Percentiles rank a stretch among this genome's conserved stretches.
These are phyloP conservation scores for Torulaspora pretoriensis DNA, from an alignment of 1,139 yeast species.

Conservation along the genomic window DNA sequence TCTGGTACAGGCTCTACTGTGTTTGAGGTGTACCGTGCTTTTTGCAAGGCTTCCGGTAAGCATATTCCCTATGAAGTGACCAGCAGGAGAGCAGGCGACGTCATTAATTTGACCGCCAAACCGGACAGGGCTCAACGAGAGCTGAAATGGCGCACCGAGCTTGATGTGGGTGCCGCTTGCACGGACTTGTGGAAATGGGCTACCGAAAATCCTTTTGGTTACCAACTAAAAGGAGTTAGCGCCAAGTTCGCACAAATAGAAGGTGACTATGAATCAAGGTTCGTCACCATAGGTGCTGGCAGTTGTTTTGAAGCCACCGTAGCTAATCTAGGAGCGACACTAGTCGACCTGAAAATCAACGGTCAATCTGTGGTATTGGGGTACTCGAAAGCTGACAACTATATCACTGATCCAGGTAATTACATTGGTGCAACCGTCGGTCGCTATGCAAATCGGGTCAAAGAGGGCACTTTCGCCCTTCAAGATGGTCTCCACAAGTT, in stretches of 20 bases:
- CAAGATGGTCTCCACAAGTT: slow-evolving; percentile 42
- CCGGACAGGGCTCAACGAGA: slow-evolving; percentile 64
- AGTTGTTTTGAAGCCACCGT: slow-evolving; percentile 43
- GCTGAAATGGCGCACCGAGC: slow-evolving; percentile 59
- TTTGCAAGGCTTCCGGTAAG: slow-evolving; percentile 62
- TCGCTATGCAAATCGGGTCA: slow-evolving; percentile 57
- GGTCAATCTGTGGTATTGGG: slow-evolving; percentile 36
- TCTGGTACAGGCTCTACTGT: slow-evolving; percentile 79
- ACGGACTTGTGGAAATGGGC: slow-evolving; percentile 79
- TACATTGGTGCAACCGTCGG: slow-evolving; percentile 61
- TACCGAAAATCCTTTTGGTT: slow-evolving; percentile 64
- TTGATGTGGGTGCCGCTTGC: slow-evolving; percentile 62
- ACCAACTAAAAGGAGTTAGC: slow-evolving; percentile 34
- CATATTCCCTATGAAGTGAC: slow-evolving; percentile 61
- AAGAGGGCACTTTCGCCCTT: slow-evolving; percentile 42
- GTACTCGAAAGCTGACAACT: slow-evolving; percentile 42
- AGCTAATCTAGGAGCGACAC: slow-evolving; percentile 51
- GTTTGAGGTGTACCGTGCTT: slow-evolving; percentile 64
- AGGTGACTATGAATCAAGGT: slow-evolving; percentile 33
- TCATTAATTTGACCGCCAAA: slow-evolving; percentile 68
- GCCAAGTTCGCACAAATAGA: slow-evolving; percentile 18
- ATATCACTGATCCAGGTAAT: slow-evolving; percentile 40
- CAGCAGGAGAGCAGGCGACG: slow-evolving; percentile 73
- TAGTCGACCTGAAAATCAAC: slow-evolving; percentile 41
- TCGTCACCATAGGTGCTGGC: slow-evolving; percentile 41